Evolutionary conservation across 805 yeast species (phyloP).

Genomic region (Priceomyces medius): DNA sequence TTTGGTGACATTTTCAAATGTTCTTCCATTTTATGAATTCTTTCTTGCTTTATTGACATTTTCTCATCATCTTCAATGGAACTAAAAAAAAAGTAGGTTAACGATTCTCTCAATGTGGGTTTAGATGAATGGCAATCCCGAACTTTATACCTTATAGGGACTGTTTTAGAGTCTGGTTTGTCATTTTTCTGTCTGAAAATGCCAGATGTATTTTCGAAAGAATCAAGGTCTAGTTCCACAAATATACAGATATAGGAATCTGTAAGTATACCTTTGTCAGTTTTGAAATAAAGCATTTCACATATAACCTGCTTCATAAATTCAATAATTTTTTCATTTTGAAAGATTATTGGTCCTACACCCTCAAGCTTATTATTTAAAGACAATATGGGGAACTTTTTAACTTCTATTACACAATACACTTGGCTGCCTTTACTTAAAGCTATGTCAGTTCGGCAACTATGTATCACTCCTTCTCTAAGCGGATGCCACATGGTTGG

Average conservation of each 20-base stretch:
- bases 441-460: neutral
- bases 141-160: constrained; percentile 2
- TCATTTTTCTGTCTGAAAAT: neutral
- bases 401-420: neutral
- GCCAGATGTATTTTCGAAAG: neutral
- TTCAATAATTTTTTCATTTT: neutral
- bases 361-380: neutral
- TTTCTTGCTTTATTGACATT: too few relatives aligned
- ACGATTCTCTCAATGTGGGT: constrained; percentile 2
- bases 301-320: neutral
- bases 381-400: neutral
- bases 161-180: neutral
- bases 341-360: neutral
- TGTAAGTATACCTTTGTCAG: neutral
- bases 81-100: too few relatives aligned
- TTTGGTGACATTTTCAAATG: too few relatives aligned
- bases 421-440: neutral
- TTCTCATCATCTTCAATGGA: too few relatives aligned
- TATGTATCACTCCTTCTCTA: neutral
- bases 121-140: constrained; percentile 4
- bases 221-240: neutral
- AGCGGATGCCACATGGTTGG: neutral
- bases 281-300: constrained; percentile 1
- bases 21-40: too few relatives aligned
- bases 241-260: constrained; percentile 1